Evolutionary conservation across 2,329 filamentous ascomycete species (phyloP).

Genomic region (Alternaria alternata): DNA sequence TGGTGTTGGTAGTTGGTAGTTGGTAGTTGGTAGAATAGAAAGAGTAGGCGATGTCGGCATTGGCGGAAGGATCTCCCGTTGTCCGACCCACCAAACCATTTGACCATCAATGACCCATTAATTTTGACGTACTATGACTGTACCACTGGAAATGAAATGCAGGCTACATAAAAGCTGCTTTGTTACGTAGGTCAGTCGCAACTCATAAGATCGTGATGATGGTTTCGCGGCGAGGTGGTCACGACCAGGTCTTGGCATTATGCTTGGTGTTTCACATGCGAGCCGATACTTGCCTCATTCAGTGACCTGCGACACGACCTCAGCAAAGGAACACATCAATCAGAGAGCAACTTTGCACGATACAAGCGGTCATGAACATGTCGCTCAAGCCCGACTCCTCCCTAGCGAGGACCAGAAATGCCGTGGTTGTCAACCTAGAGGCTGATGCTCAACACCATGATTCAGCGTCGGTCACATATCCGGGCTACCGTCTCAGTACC

Average conservation of each 20-base stretch:
- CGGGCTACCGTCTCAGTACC: slow-evolving; percentile 13
- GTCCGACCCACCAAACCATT: neutral
- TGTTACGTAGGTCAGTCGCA: neutral
- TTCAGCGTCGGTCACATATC: neutral
- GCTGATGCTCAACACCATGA: neutral
- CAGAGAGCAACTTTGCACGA: neutral
- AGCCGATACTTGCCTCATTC: slow-evolving; percentile 10
- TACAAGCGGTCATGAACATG: neutral
- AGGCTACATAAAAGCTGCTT: too few relatives aligned
- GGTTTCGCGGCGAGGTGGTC: neutral
- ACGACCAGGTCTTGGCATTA: slow-evolving; percentile 11
- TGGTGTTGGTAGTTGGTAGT: neutral
- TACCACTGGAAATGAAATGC: too few relatives aligned
- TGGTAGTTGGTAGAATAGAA: too few relatives aligned
- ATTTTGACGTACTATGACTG: too few relatives aligned
- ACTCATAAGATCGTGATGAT: neutral
- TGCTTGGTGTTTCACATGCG: slow-evolving; percentile 16
- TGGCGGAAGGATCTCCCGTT: neutral
- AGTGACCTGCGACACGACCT: slow-evolving; percentile 10
- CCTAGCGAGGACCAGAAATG: neutral
- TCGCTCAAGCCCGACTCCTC: neutral
- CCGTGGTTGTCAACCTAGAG: neutral
- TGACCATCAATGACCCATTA: too few relatives aligned
- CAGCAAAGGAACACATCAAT: neutral
- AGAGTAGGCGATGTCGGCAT: neutral